Evolutionary conservation across 2,329 filamentous ascomycete species (phyloP).

Genomic region (Alternaria sp.): DNA sequence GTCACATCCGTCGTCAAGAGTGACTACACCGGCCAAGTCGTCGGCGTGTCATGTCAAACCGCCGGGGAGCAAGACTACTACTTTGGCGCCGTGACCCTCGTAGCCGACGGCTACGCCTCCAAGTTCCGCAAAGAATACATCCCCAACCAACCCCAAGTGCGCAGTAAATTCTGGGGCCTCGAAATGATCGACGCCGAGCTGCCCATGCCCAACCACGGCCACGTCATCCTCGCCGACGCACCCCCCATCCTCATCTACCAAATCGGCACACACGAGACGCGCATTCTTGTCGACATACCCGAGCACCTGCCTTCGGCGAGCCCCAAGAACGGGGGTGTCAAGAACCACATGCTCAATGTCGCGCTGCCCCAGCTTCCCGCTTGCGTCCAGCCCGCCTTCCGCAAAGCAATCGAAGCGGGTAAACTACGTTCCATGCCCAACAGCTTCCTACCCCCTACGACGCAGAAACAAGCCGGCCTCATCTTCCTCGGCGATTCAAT

Average conservation of each 20-base stretch:
- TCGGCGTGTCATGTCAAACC: constrained; percentile 81
- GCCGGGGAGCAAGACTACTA: constrained; percentile 71
- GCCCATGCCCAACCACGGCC: constrained; percentile 76
- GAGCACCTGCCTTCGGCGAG: constrained; percentile 76
- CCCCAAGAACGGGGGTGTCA: constrained; percentile 78
- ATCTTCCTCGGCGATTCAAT: constrained; percentile 90
- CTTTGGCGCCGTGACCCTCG: constrained; percentile 86
- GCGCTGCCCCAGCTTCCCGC: constrained; percentile 80
- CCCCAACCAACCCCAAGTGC: constrained; percentile 68
- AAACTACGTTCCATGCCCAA: constrained; percentile 93
- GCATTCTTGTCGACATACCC: constrained; percentile 87
- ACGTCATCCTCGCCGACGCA: constrained; percentile 82
- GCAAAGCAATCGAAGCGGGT: constrained; percentile 75
- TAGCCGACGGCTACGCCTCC: constrained; percentile 90
- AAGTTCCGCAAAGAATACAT: constrained; percentile 87
- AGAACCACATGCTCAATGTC: constrained; percentile 78
- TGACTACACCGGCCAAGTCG: constrained; percentile 70
- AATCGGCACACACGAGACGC: constrained; percentile 93
- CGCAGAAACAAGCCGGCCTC: constrained; percentile 73
- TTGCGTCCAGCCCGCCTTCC: constrained; percentile 74
- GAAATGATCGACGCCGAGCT: constrained; percentile 89
- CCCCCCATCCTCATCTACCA: constrained; percentile 91
- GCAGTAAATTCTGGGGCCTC: constrained; percentile 90
- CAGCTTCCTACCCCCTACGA: constrained; percentile 83
- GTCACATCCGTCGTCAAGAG: constrained; percentile 77